phyloP scores from a whole-genome alignment of 305 asterid genomes.

The Ilex paraguariensis region DNA sequence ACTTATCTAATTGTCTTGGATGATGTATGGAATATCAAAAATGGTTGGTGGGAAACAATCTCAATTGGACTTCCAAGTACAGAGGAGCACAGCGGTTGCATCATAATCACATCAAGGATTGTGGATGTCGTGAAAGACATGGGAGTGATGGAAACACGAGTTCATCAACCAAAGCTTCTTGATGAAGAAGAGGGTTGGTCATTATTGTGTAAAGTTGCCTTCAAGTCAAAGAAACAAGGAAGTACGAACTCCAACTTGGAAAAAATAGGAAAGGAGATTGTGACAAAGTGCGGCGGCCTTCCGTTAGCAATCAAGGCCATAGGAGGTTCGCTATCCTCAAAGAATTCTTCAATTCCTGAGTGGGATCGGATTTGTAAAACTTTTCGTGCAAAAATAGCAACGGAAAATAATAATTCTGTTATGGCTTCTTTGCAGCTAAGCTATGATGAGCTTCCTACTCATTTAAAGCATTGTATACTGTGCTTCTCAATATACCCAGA shows the following conservation, averaged over 20 bases:
- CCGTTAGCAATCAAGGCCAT: slow-evolving; percentile 28
- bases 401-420: not conserved
- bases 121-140: slow-evolving; percentile 7
- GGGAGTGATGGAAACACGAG: slow-evolving; percentile 10
- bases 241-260: slow-evolving; percentile 1
- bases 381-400: slow-evolving; percentile 11
- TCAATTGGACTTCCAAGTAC: slow-evolving; percentile 12
- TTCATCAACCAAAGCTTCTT: slow-evolving; percentile 14
- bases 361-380: slow-evolving; percentile 12
- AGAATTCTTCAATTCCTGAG: not conserved
- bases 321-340: slow-evolving; percentile 18
- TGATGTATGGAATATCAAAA: slow-evolving; percentile 25
- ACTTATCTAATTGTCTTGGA: slow-evolving; percentile 20
- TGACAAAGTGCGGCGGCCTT: slow-evolving; percentile 22
- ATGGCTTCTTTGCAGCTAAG: slow-evolving; percentile 24
- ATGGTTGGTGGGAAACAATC: slow-evolving; percentile 22
- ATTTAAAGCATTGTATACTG: slow-evolving; percentile 18
- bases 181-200: slow-evolving; percentile 16
- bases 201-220: slow-evolving; percentile 19
- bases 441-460: slow-evolving; percentile 29
- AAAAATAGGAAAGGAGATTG: slow-evolving; percentile 19
- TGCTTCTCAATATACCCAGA: slow-evolving; percentile 27
- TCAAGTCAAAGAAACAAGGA: slow-evolving; percentile 1
- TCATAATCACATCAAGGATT: slow-evolving; percentile 22
- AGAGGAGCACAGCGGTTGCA: slow-evolving; percentile 15